phyloP scores from a whole-genome alignment of 192 early-diverging fungal genomes.

The Diversispora epigaea region DNA sequence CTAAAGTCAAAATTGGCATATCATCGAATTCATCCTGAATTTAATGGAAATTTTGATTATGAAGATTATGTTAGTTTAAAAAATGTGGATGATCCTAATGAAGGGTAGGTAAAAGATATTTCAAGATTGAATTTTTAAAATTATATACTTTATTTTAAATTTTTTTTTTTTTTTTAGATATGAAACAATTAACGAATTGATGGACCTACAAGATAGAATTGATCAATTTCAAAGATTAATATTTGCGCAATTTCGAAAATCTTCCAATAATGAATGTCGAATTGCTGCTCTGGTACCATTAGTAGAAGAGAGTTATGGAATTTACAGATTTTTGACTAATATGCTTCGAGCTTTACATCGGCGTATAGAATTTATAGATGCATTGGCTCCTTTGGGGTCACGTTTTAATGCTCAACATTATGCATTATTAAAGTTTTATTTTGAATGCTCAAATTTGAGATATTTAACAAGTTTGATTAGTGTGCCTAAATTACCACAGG shows the following conservation, averaged over 20 bases:
- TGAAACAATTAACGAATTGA: conserved; percentile 93
- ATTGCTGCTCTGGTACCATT: conserved; percentile 95
- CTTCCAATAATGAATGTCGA: conserved; percentile 90
- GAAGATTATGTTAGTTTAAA: conserved; percentile 93
- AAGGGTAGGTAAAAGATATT: conserved; percentile 63
- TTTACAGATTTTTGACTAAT: conserved; percentile 92
- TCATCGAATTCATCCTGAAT: conserved; percentile 87
- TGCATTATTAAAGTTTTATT: conserved; percentile 85
- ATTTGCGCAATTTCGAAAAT: conserved; percentile 77
- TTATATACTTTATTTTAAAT: not conserved
- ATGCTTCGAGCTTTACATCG: conserved; percentile 97
- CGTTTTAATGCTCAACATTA: conserved; percentile 88
- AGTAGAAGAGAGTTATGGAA: conserved; percentile 92
- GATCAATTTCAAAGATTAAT: conserved; percentile 90
- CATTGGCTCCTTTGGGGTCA: conserved; percentile 81
- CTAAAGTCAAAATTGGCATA: conserved; percentile 88
- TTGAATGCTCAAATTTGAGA: conserved; percentile 81
- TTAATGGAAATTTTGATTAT: conserved; percentile 95
- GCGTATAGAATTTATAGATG: conserved; percentile 81
- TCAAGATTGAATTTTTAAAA: not conserved
- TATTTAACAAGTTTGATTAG: conserved; percentile 93
- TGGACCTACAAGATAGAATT: conserved; percentile 88
- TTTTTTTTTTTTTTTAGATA: conserved; percentile 53
- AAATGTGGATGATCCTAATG: conserved; percentile 96
- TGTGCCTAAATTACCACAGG: conserved; percentile 78